These are phyloP conservation scores for Apiospora sp. DNA, from an alignment of 2,329 filamentous ascomycete genomes.

Conservation along the genomic window DNA sequence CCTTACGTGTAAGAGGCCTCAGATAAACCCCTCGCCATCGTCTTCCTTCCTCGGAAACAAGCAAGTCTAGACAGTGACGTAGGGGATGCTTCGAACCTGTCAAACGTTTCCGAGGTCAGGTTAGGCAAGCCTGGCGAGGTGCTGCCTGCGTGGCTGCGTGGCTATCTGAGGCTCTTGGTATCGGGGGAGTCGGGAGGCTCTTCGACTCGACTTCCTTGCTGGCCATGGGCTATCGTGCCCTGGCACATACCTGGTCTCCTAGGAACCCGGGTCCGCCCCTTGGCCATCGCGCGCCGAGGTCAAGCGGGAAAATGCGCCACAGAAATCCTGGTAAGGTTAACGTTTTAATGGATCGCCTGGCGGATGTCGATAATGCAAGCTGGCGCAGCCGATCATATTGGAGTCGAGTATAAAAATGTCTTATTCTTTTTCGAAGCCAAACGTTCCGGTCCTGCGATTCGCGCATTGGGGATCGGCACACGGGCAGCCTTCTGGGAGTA, in stretches of 20 bases:
- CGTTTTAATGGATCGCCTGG: neutral
- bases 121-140: neutral
- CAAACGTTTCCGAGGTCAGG: neutral
- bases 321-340: neutral
- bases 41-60: neutral
- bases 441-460: conserved; percentile 8
- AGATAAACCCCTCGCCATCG: neutral
- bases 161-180: neutral
- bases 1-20: conserved; percentile 1
- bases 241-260: neutral
- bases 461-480: conserved; percentile 5
- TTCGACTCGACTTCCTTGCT: neutral
- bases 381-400: neutral
- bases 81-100: neutral
- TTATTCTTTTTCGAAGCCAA: neutral
- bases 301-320: conserved; percentile 14
- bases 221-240: neutral
- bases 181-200: neutral
- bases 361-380: conserved; percentile 16
- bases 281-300: conserved; percentile 4
- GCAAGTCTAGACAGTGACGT: conserved; percentile 3
- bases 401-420: neutral
- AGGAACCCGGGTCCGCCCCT: neutral
- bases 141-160: neutral
- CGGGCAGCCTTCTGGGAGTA: neutral